Base-by-base conservation (phyloP, 805 yeast genomes). In the Vanderwaltozyma yarrowii region DNA sequence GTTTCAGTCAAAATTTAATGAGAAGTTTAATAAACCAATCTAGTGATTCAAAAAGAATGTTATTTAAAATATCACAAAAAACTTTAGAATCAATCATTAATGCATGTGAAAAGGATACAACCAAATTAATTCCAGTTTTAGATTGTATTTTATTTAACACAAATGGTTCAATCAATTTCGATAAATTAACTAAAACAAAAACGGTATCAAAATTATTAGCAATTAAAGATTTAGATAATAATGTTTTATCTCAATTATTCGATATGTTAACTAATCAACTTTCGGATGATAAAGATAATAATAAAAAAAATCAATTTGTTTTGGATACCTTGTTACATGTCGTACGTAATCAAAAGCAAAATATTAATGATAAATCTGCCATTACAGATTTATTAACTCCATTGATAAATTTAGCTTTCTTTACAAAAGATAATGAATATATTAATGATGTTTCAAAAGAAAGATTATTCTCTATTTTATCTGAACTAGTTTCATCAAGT, bases 1-100 rank as follows among this genome's bases (percentile, higher is more conserved):
- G 79, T 2, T 69, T 81, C 54, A 71, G 82, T 5, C 74, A 71
- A 21, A 84, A 86, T 53, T 65, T 88, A 23, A 57, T 80, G 64
- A 70, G 94, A 52, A 72, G 82, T 10, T 58, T 87, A 33, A 76
- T 84, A 44, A 81, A 85, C 56, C 96, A 88, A 55, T 64, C 81
- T 5, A 67, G 84, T 1, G 81, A 81, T 45, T 50, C 67, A 4
- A 77, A 75, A 43, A 69, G 95, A 38, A 56, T 76, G 38, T 65
- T 89, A 35, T 70, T 82, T 62, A 80, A 78, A 47, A 65, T 81
- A 28, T 79, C 94, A 2, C 71, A 70, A 34, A 66, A 64, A 40
- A 67, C 73, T 0, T 60, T 82, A 32, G 51, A 61, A 3, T 45
- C 65, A 2, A 60, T 80, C 12, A 63, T 69, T 2, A 60, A 61